phyloP scores from a whole-genome alignment of 345 rosid species.

The Pugionium cornutum region DNA sequence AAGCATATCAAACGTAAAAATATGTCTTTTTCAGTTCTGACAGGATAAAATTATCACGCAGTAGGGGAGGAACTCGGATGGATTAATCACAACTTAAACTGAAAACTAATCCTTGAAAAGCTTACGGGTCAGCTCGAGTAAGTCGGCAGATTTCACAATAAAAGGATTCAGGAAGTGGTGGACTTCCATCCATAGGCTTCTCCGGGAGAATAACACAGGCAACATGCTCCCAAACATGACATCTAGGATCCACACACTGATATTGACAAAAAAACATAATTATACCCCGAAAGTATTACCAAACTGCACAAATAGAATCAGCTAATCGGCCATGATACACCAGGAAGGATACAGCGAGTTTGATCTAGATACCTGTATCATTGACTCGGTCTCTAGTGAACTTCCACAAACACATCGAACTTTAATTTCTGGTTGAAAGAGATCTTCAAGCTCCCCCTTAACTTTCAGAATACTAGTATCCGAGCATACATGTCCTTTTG shows the following conservation, averaged over 20 bases:
- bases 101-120: background rate
- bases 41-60: background rate
- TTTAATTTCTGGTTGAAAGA: slow-evolving; percentile 53
- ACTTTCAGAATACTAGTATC: slow-evolving; percentile 63
- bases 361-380: slow-evolving; percentile 31
- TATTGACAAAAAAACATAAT: background rate
- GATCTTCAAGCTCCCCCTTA: slow-evolving; percentile 68
- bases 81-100: slow-evolving; percentile 20
- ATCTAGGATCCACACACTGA: slow-evolving; percentile 84
- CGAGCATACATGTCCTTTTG: slow-evolving; percentile 67
- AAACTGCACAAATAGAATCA: slow-evolving; percentile 1
- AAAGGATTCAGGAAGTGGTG: slow-evolving; percentile 65
- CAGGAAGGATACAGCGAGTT: background rate
- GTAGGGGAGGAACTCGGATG: background rate
- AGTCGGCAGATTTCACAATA: slow-evolving; percentile 92
- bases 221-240: slow-evolving; percentile 82
- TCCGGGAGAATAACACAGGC: slow-evolving; percentile 79
- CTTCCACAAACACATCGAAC: slow-evolving; percentile 95
- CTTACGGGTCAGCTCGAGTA: slow-evolving; percentile 97
- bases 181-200: slow-evolving; percentile 66
- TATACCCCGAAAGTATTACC: background rate
- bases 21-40: background rate
- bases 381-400: slow-evolving; percentile 64
- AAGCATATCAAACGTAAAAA: slow-evolving; percentile 7
- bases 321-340: background rate